Conservation (phyloP, 1,284 basidiomycete genomes). For the Tilletia setariae region DNA sequence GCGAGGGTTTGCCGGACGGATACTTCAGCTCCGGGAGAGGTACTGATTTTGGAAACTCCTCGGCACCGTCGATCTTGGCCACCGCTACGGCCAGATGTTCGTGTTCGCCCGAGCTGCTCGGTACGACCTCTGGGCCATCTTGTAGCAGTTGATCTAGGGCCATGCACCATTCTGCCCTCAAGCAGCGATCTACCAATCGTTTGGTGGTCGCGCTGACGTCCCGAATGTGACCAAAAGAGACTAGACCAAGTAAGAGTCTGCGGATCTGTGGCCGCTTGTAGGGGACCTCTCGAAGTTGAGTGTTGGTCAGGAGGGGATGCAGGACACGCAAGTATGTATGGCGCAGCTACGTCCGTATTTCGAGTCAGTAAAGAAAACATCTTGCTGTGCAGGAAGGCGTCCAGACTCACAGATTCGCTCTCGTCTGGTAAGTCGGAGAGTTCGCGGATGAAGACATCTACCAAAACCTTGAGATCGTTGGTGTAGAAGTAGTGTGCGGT, state of each 20-base stretch:
- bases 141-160: constrained; percentile 16
- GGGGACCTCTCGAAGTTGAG: constrained; percentile 74
- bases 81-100: not conserved
- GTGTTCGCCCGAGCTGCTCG: not conserved
- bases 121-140: not conserved
- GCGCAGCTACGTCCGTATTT: constrained; percentile 64
- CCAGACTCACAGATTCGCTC: constrained; percentile 73
- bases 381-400: not conserved
- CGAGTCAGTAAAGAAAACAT: not conserved
- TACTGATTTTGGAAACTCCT: too few species aligned
- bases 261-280: constrained; percentile 92
- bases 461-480: constrained; percentile 90
- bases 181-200: constrained; percentile 85
- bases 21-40: too few species aligned
- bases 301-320: constrained; percentile 89
- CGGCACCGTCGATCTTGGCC: not conserved
- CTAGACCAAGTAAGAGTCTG: constrained; percentile 73
- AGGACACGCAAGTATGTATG: constrained; percentile 96
- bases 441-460: constrained; percentile 93
- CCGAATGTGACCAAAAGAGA: constrained; percentile 71
- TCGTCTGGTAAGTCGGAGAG: constrained; percentile 87
- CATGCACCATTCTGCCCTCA: constrained; percentile 79
- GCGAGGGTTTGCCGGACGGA: too few species aligned
- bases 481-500: constrained; percentile 97
- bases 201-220: constrained; percentile 71